phyloP scores from a whole-genome alignment of 1,139 yeast genomes.

The Candida albicans region DNA sequence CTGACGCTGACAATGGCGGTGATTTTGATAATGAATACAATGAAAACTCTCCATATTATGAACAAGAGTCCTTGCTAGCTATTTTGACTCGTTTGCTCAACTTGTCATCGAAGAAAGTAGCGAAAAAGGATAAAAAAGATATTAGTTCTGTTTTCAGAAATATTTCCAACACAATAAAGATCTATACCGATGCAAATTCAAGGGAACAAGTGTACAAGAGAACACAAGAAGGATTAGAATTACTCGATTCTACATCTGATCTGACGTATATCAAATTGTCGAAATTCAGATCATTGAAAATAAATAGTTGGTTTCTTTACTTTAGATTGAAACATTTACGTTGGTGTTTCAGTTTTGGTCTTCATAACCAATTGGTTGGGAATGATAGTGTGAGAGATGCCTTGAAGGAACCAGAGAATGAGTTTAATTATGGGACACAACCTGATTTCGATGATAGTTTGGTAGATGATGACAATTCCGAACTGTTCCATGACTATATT shows the following conservation, averaged over 20 bases:
- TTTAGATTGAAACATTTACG: constrained; percentile 60
- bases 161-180: constrained; percentile 50
- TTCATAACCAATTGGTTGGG: constrained; percentile 59
- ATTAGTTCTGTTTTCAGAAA: constrained; percentile 65
- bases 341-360: constrained; percentile 72
- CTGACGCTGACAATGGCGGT: constrained; percentile 26
- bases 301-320: constrained; percentile 67
- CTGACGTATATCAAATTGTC: constrained; percentile 55
- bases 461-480: constrained; percentile 15
- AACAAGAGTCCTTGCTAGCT: constrained; percentile 50
- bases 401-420: constrained; percentile 41
- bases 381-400: constrained; percentile 48
- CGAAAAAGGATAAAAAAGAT: constrained; percentile 63
- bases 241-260: constrained; percentile 36
- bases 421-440: constrained; percentile 31
- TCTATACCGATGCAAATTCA: constrained; percentile 39
- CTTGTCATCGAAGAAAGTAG: constrained; percentile 54
- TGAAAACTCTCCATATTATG: constrained; percentile 57
- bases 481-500: constrained; percentile 16
- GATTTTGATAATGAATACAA: constrained; percentile 44
- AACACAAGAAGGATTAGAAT: constrained; percentile 41
- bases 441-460: constrained; percentile 14
- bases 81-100: constrained; percentile 49
- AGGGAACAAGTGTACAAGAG: constrained; percentile 40
- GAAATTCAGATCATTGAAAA: constrained; percentile 56